Evolutionary conservation across 2,329 filamentous ascomycete species (phyloP).

Genomic region (Capronia epimyces): DNA sequence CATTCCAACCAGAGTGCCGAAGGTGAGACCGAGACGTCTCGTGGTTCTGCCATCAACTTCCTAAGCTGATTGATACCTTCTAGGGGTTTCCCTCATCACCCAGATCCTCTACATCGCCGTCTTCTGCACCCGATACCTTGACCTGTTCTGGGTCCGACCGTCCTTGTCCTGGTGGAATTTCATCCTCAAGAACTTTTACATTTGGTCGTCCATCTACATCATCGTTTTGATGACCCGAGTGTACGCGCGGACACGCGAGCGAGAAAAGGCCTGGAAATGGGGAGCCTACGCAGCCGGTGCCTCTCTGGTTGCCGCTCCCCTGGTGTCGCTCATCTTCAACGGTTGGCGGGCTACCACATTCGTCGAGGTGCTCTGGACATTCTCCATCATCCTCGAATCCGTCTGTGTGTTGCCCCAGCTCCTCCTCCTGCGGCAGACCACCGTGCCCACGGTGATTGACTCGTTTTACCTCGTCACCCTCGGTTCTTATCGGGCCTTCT

Average conservation of each 20-base stretch:
- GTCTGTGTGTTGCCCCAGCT: constrained; percentile 87
- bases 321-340: constrained; percentile 66
- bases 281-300: constrained; percentile 64
- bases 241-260: constrained; percentile 80
- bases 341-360: constrained; percentile 39
- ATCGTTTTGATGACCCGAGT: constrained; percentile 80
- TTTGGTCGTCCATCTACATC: constrained; percentile 76
- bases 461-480: constrained; percentile 90
- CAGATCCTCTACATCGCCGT: constrained; percentile 82
- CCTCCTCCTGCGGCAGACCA: constrained; percentile 86
- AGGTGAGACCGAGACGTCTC: constrained; percentile 56
- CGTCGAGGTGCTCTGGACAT: constrained; percentile 70
- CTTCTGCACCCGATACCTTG: constrained; percentile 80
- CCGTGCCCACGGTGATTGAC: constrained; percentile 89
- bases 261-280: constrained; percentile 90
- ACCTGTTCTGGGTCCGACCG: constrained; percentile 57
- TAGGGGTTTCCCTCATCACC: constrained; percentile 81
- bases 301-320: constrained; percentile 63
- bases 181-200: constrained; percentile 84
- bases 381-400: constrained; percentile 87
- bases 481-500: constrained; percentile 80
- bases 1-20: constrained; percentile 83
- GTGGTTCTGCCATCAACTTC: background rate
- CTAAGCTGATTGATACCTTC: constrained; percentile 7
- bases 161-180: constrained; percentile 59